Percentiles rank a stretch among this genome's conserved stretches.
phyloP scores from a whole-genome alignment of 805 yeast species.

The Ogataea minuta region DNA sequence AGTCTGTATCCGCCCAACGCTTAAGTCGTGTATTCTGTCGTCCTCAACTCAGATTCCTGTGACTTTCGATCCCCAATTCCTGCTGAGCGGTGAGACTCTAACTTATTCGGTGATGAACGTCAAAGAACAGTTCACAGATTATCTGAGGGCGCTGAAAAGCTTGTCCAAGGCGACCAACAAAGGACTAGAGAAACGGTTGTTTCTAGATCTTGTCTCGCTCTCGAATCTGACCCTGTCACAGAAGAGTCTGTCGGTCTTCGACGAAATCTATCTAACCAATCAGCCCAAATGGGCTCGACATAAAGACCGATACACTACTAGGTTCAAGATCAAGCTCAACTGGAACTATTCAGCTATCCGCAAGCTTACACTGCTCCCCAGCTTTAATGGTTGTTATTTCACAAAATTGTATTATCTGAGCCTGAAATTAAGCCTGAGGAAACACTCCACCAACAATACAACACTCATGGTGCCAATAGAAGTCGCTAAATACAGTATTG shows the following conservation, averaged over 20 bases:
- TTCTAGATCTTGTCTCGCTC: conserved; percentile 23
- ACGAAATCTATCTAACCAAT: conserved; percentile 9
- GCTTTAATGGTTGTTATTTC: conserved; percentile 22
- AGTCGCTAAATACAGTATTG: conserved; percentile 20
- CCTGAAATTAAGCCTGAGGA: conserved; percentile 17
- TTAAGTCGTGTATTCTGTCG: conserved; percentile 21
- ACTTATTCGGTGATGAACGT: conserved; percentile 14
- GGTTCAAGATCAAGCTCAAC: conserved; percentile 17
- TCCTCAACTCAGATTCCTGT: conserved; percentile 23
- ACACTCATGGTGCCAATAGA: conserved; percentile 22
- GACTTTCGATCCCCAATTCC: conserved; percentile 18
- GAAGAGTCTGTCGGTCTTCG: conserved; percentile 18
- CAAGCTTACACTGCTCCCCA: conserved; percentile 21
- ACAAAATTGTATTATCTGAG: conserved; percentile 20
- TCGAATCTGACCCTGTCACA: conserved; percentile 19
- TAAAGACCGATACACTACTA: conserved; percentile 12
- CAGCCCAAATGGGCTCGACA: conserved; percentile 22
- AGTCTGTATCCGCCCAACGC: conserved; percentile 10
- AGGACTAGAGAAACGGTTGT: conserved; percentile 26
- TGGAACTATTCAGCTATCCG: conserved; percentile 15
- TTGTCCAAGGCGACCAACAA: conserved; percentile 20
- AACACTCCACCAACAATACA: conserved; percentile 16
- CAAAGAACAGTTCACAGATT: conserved; percentile 16
- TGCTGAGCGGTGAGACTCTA: conserved; percentile 14
- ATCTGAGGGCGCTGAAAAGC: conserved; percentile 14